A percentile compares a stretch with the other conserved stretches of the same genome.
These are phyloP conservation scores for Combretum micranthum DNA, from an alignment of 345 rosid genomes.

Conservation along the genomic window DNA sequence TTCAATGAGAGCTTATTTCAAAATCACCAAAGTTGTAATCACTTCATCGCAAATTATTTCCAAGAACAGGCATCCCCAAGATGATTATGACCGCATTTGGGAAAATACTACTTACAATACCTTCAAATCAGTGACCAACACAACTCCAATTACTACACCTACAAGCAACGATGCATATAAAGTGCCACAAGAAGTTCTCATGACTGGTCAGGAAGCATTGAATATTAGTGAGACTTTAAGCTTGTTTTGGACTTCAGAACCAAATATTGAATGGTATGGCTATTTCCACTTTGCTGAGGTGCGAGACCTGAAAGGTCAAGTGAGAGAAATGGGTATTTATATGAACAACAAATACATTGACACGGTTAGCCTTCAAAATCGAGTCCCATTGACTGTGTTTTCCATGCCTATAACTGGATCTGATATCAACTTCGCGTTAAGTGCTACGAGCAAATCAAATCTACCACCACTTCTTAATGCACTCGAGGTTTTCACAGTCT, in stretches of 20 bases:
- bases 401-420: neutral
- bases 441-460: neutral
- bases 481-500: conserved; percentile 20
- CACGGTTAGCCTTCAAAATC: neutral
- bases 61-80: neutral
- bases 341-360: neutral
- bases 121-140: neutral
- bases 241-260: fast-evolving
- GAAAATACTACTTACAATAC: fast-evolving
- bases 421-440: neutral
- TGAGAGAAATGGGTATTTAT: neutral
- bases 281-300: conserved; percentile 19
- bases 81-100: conserved; percentile 5
- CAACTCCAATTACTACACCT: neutral
- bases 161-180: conserved; percentile 1
- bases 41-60: neutral
- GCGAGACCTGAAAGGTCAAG: conserved; percentile 13
- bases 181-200: conserved; percentile 10
- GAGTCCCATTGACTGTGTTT: neutral
- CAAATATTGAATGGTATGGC: neutral
- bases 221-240: too few species aligned
- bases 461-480: conserved; percentile 39
- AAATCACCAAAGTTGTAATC: neutral
- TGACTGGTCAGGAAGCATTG: neutral
- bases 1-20: too few species aligned